These are phyloP conservation scores for Myxozyma geophila DNA, from an alignment of 805 yeast species.

Conservation along the genomic window DNA sequence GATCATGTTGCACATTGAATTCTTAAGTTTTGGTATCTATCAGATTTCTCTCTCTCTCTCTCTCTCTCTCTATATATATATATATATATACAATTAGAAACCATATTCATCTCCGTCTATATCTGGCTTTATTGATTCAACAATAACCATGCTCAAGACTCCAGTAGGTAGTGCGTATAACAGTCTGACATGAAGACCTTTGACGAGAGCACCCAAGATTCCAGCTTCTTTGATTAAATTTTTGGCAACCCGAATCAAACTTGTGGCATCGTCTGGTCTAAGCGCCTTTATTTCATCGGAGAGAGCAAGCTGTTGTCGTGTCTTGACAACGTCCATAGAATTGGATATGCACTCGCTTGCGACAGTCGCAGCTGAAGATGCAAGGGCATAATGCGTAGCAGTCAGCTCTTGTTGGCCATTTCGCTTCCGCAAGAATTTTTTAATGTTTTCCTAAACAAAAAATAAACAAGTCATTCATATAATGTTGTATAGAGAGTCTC, in stretches of 20 bases:
- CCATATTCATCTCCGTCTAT: constrained; percentile 23
- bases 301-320: constrained; percentile 52
- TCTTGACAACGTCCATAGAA: constrained; percentile 50
- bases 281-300: constrained; percentile 47
- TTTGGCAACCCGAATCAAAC: constrained; percentile 44
- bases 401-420: constrained; percentile 15
- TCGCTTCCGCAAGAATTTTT: constrained; percentile 11
- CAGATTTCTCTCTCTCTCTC: not conserved
- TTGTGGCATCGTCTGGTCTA: constrained; percentile 47
- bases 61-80: not conserved
- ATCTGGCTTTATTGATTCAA: constrained; percentile 49
- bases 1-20: too few relatives aligned
- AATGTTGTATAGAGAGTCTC: not conserved
- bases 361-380: constrained; percentile 47
- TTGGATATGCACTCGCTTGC: constrained; percentile 47
- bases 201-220: constrained; percentile 43
- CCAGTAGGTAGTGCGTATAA: constrained; percentile 48
- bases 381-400: constrained; percentile 20
- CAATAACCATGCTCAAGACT: constrained; percentile 49
- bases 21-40: too few relatives aligned
- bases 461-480: not conserved
- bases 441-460: constrained; percentile 41
- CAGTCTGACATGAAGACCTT: constrained; percentile 48
- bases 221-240: constrained; percentile 49
- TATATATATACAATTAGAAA: not conserved